Evolutionary conservation across 2,329 filamentous ascomycete species (phyloP), one percentile per base, ranked within the genome.

Genomic region (Chalara sp.): DNA sequence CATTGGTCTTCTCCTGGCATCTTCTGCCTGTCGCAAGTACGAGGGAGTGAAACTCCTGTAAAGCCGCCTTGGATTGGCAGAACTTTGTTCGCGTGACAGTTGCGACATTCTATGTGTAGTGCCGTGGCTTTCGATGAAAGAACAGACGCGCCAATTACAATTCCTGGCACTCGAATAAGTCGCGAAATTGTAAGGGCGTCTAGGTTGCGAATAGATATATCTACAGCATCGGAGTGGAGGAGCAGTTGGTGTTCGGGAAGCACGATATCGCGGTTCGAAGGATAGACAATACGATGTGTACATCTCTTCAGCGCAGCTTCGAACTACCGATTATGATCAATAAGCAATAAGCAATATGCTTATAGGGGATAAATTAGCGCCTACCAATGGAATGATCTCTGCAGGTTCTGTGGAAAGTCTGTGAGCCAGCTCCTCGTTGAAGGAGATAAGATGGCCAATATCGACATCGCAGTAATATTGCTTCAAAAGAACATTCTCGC

Each of bases 381-480:
- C 55, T 72, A 95, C 91, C 49, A 97, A 74, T 53, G 93, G 92
- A 53, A 99, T 93, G 50, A 96, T 87, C 51, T 97, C 91, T 44
- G 86, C 86, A 4, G 93, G 95, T 65, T 96, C 89, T 46, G 87
- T 93, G 21, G 86, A 87, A 55, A 99, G 76, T 65, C 85, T 84
- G 68, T 97, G 89, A 31, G 92, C 93, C 53, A 99, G 78, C 68
- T 96, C 90, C 70, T 97, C 92, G 65, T 95, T 93, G 72, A 91
- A 97, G 55, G 87, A 93, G 68, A 97, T 97, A 53, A 99, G 74
- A 67, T 99, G 92, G 55, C 87, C 89, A 61, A 99, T 89, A 67
- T 99, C 91, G 66, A 99, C 81, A 68, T 99, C 92, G 74, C 93
- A 96, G 69, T 86, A 96, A 72, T 90, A 97, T 62, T 91, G 90